Evolutionary conservation across 148 eudicot genomes (phyloP).

Genomic region (Rhododendron simsii): DNA sequence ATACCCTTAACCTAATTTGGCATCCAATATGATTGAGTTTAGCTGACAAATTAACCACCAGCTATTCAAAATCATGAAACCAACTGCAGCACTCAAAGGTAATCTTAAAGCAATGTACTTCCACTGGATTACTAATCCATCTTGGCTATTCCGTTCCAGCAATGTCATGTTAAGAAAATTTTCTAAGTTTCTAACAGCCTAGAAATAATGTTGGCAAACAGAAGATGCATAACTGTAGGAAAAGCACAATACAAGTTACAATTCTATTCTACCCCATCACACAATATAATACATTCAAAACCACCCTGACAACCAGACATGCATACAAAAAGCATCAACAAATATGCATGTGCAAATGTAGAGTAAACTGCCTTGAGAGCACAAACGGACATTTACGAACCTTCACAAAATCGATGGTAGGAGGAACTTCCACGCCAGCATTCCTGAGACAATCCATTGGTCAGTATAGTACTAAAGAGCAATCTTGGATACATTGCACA

Average conservation of each 20-base stretch:
- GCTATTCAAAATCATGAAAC: not conserved
- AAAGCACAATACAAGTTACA: not conserved
- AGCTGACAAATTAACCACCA: not conserved
- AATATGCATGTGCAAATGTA: not conserved
- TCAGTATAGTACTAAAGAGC: not conserved
- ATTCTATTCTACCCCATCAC: not conserved
- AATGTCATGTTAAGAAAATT: not conserved
- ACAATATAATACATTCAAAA: not conserved
- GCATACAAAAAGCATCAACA: not conserved
- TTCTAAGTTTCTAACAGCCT: not conserved
- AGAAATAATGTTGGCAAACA: not conserved
- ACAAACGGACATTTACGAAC: constrained; percentile 24
- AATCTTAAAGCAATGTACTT: not conserved
- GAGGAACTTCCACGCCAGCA: constrained; percentile 43
- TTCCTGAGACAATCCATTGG: constrained; percentile 37
- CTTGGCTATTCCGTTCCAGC: not conserved
- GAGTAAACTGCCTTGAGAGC: not conserved
- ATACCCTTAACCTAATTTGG: not conserved
- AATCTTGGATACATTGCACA: not conserved
- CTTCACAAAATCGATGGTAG: constrained; percentile 55
- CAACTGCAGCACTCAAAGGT: not conserved
- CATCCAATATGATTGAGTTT: not conserved
- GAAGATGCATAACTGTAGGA: not conserved
- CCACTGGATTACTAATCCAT: not conserved
- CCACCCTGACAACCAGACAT: not conserved